Percentiles rank a stretch among this genome's conserved stretches.
Evolutionary conservation across 345 rosid genomes (phyloP).

Genomic region (Leavenworthia alabamica): DNA sequence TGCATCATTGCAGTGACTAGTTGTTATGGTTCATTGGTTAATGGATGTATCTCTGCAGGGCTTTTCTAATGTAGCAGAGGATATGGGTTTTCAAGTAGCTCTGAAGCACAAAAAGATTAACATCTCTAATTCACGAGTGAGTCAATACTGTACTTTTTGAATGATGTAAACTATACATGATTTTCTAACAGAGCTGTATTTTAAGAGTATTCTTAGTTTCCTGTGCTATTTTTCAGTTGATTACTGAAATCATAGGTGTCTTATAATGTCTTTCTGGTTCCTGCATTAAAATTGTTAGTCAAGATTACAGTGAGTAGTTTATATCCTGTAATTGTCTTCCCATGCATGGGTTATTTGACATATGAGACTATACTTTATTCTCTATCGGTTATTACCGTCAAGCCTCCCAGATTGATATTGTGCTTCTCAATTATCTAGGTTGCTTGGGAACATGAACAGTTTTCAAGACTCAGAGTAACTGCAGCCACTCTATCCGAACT

Average conservation of each 20-base stretch:
- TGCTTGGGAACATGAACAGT: conserved; percentile 99
- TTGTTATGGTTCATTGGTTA: conserved; percentile 17
- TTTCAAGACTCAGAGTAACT: conserved; percentile 89
- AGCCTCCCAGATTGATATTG: neutral
- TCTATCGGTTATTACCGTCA: neutral
- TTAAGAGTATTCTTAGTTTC: neutral
- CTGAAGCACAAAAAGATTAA: conserved; percentile 97
- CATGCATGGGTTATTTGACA: neutral
- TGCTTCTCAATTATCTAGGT: conserved; percentile 43
- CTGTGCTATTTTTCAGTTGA: too few relatives aligned
- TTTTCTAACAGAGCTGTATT: neutral
- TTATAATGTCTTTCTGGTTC: too few relatives aligned
- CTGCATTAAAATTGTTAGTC: too few relatives aligned
- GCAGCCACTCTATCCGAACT: conserved; percentile 90
- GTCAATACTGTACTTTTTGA: conserved; percentile 25
- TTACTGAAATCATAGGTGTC: too few relatives aligned
- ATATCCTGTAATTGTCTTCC: neutral
- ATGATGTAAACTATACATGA: neutral
- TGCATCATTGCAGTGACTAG: conserved; percentile 10
- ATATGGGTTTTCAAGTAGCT: conserved; percentile 65
- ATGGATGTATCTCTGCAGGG: conserved; percentile 44
- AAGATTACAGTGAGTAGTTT: neutral
- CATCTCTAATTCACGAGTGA: conserved; percentile 91
- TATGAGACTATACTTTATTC: neutral
- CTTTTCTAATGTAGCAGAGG: conserved; percentile 71